Percentiles rank a stretch among this genome's conserved stretches.
Conservation (phyloP, 495 filamentous ascomycete genomes). For the Penicillium malachiteum region DNA sequence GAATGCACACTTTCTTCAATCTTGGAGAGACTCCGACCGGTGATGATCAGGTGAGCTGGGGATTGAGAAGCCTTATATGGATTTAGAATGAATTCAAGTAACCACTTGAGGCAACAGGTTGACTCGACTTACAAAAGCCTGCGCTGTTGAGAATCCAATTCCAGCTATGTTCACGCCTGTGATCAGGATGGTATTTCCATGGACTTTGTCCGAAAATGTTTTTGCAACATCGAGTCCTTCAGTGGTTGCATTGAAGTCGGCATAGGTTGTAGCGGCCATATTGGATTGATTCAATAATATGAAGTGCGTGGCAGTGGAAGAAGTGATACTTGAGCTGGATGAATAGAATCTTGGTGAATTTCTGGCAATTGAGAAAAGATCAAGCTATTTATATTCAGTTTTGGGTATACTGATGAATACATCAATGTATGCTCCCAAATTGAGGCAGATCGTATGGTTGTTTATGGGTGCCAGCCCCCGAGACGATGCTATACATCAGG, state of each 20-base stretch:
- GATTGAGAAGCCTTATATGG: slow-evolving; percentile 40
- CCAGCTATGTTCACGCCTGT: slow-evolving; percentile 42
- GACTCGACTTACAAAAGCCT: slow-evolving; percentile 38
- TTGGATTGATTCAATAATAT: not conserved
- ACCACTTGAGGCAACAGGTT: not conserved
- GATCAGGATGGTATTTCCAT: slow-evolving; percentile 40
- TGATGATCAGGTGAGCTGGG: slow-evolving; percentile 40
- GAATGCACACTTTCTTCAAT: slow-evolving; percentile 34
- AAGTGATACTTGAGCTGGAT: not conserved
- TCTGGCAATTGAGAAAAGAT: not conserved
- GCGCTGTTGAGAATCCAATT: slow-evolving; percentile 41
- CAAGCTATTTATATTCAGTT: not conserved
- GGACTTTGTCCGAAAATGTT: slow-evolving; percentile 32
- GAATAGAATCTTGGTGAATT: not conserved
- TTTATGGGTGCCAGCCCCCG: no score
- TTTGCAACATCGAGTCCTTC: slow-evolving; percentile 41
- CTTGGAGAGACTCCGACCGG: slow-evolving; percentile 39
- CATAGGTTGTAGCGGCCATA: slow-evolving; percentile 33
- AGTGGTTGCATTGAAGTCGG: slow-evolving; percentile 37
- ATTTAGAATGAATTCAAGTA: slow-evolving; percentile 1
- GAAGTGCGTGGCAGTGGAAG: not conserved
- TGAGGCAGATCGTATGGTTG: not conserved
- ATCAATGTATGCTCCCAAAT: not conserved
- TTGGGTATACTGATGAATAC: not conserved
- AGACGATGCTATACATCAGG: no score